Evolutionary conservation across 2,329 filamentous ascomycete genomes (phyloP), one percentile per base, ranked within the genome.

Genomic region (Teratosphaeria pseudoeucalypti): DNA sequence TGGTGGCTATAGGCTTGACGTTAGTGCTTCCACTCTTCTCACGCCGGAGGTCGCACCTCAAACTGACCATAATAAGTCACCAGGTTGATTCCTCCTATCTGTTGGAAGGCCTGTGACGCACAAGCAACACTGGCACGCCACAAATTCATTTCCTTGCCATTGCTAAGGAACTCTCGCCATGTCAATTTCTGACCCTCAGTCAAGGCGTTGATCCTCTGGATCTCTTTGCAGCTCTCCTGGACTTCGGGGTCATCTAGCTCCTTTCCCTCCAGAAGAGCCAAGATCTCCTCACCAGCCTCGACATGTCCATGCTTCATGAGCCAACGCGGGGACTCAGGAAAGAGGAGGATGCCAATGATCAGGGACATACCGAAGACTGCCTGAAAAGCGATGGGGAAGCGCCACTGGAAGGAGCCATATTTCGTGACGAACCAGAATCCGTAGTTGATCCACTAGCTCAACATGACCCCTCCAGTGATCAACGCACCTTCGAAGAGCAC

Each of bases 391-490:
- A 69, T 67, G 3, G 68, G 67, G 10, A 68, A 62, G 34, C 68
- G 64, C 68, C 68, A 70, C n/a, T 63, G 61, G 11, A 66, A 67
- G 10, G 67, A 65, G 52, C 59, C 67, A 5, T 43, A 43, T 5
- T 64, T 63, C 14, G 63, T 61, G 10, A 67, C 55, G 59, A 62
- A 70, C 34, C 63, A 65, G 37, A 70, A 65, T 12, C 62, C 67
- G 32, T 68, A 69, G 34, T 63, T 63, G 19, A 71, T 62, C 68
- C 69, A 71, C 62, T 77, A 76, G 55, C 70, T 72, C n/a, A 77
- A 59, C 65, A 74, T 73, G 32, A 77, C 69, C 52, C 76, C 75
- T 34, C 52, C 52, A 23, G 29, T 53, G 16, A 32, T 32, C 23
- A 53, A 53, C 14, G 23, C 23, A 14, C 52, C 52, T 23, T 53